Base-by-base conservation (phyloP, 1,284 basidiomycete species). In the Salmacisia buchloeana region DNA sequence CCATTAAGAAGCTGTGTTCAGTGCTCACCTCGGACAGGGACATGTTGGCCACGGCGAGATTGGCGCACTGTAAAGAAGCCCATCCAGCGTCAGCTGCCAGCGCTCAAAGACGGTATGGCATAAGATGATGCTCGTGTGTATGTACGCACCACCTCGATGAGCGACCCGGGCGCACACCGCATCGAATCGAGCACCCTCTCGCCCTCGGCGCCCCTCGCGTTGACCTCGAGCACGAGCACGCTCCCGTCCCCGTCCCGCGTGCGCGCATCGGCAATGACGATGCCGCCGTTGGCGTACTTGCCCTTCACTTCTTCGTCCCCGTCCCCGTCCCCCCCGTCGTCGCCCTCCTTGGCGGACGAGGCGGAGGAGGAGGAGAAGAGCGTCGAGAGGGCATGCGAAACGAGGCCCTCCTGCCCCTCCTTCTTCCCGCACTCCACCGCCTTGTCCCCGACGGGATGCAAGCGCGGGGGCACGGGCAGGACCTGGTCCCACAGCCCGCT, bases 401-500 rank as follows among this genome's bases (percentile, higher is more conserved):
- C 60, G 2, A 70, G 46, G 2, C 67, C 60, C 7, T 66, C 67
- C 21, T 52, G 35, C n/a, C 68, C 69, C 3, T 57, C 59, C 10
- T 18, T 43, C 39, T 13, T n/a, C 39, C 6, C 25, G 10, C 13
- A 52, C 4, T 7, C 27, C 3, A 12, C 23, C 35, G 13, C 31
- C 5, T 58, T 27, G 34, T 18, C 12, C 2, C 31, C n/a, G 18
- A 34, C 29, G n/a, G n/a, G 34, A n/a, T 23, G 56, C 29, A 57
- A 18, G 6, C 38, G 27, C 25, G 59, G 10, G 23, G 43, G 59
- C 23, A 60, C 23, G 43, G 45, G 43, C 12, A 65, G 64, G 18
- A 76, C 49, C 31, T 74, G 64, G 31, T 63, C 64, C 57, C 66
- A 69, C 5, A 76, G 66, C n/a, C 69, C 64, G 29, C 66, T 69